Percentiles rank a stretch among this genome's conserved stretches.
Evolutionary conservation across 352 stramenopile genomes (phyloP).

Genomic region (Thraustochytrium sp.): DNA sequence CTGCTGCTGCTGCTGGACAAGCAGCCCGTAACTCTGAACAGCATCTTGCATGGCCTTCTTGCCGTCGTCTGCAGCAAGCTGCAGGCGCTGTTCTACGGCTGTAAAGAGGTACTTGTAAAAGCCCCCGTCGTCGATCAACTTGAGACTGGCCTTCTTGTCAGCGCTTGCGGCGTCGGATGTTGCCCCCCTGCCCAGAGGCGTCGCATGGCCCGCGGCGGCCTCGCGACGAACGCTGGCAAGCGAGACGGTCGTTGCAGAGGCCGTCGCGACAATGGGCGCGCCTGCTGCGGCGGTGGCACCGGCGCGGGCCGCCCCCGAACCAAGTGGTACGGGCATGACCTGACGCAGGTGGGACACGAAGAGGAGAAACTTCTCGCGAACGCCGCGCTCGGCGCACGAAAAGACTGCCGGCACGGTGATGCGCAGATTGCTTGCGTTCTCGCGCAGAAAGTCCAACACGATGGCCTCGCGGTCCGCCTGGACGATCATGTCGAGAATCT

Average conservation of each 20-base stretch:
- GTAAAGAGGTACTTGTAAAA: constrained; percentile 19
- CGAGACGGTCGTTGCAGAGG: neutral
- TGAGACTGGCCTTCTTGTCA: too few relatives aligned
- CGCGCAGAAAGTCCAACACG: neutral
- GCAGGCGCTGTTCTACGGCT: constrained; percentile 5
- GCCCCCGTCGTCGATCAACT: too few relatives aligned
- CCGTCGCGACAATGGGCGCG: neutral
- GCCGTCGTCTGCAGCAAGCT: constrained; percentile 14
- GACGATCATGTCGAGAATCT: constrained; percentile 18
- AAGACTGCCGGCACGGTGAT: neutral
- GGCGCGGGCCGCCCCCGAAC: neutral
- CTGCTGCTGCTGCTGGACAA: neutral
- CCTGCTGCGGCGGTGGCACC: neutral
- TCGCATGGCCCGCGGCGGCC: too few relatives aligned
- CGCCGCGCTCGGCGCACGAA: constrained; percentile 18
- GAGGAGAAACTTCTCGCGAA: neutral
- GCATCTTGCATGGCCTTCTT: constrained; percentile 8
- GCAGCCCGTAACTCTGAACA: neutral
- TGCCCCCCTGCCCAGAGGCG: neutral
- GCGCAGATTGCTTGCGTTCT: neutral
- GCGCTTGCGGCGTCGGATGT: neutral
- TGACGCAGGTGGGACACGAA: neutral
- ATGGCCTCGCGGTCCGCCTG: neutral
- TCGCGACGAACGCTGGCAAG: too few relatives aligned
- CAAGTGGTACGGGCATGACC: neutral